These are phyloP conservation scores for Mycena crocata DNA, from an alignment of 768 basidiomycete species.

Conservation along the genomic window DNA sequence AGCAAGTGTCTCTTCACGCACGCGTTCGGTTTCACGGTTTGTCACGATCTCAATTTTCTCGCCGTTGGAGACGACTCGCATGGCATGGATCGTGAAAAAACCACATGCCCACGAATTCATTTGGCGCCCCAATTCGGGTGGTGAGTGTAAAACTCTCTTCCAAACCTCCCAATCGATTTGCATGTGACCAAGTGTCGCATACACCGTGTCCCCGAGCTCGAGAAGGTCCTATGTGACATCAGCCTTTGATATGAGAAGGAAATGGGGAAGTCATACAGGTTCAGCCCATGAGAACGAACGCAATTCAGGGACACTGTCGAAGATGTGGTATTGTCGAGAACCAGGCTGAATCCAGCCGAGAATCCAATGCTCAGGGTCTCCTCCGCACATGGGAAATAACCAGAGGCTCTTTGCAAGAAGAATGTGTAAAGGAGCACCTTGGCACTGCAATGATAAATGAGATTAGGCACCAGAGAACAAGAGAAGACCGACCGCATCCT, in stretches of 20 bases:
- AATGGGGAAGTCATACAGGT: neutral
- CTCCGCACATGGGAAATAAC: conserved; percentile 14
- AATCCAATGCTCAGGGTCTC: conserved; percentile 3
- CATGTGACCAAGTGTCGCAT: neutral
- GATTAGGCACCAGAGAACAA: neutral
- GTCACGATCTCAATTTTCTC: neutral
- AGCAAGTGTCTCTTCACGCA: neutral
- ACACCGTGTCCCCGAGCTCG: conserved; percentile 2
- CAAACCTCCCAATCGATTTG: neutral
- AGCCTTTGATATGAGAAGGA: neutral
- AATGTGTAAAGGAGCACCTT: neutral
- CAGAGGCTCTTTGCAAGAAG: conserved; percentile 16
- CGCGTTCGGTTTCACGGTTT: neutral
- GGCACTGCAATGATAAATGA: neutral
- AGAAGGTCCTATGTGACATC: neutral
- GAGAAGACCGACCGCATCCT: neutral
- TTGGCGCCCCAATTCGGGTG: neutral
- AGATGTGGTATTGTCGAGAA: conserved; percentile 2
- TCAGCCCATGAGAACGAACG: conserved; percentile 6
- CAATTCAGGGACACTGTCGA: conserved; percentile 10
- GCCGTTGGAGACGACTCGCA: conserved; percentile 1
- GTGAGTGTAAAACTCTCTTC: neutral
- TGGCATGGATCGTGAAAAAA: conserved; percentile 13
- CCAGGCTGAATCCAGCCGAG: conserved; percentile 11
- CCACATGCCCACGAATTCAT: conserved; percentile 20